Base-by-base conservation (phyloP, 148 eudicot species). In the Camellia granthamiana region DNA sequence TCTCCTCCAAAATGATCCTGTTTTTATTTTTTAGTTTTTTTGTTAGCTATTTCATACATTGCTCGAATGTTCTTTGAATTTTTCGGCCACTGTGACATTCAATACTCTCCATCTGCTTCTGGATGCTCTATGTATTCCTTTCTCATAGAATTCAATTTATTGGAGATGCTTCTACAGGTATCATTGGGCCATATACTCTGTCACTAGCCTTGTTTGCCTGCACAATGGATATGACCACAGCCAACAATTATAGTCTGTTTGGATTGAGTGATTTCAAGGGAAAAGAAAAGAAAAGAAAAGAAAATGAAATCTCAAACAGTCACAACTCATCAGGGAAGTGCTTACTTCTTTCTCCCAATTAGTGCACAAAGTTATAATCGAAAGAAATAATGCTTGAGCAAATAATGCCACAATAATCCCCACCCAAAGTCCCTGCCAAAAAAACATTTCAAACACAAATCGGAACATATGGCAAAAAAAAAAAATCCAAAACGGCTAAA, bases 311-410 rank as follows among this genome's bases (percentile, higher is more conserved):
- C 38, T 30, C 38, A 30, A 30, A 30, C 38, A 30, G 16, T 58
- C 16, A 64, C 3, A 70, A 69, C 41, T 41, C 11, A 47, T 18
- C 18, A 47, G 18, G 3, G 18, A 3, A 59, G n/a, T 15, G 19
- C 74, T 18, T 87, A 92, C 97, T 81, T 90, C 89, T 71, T 82
- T 72, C 23, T 90, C 91, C 94, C 97, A 92, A 19, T 91, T 79
- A 18, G 88, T 90, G 51, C 88, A 76, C 46, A 91, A 19, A 42
- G 88, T 87, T 79, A 92, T 81, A 73, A 90, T 80, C 7, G 79
- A 43, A 76, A 91, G 90, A 71, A 77, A 77, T 11, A 79, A 41
- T 41, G 90, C 86, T 74, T 92, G 94, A 1, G 85, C 87, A 14
- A 85, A 64, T 69, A 92, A 79, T 7, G 94, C 94, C 77, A 81